Evolutionary conservation across 164 flowering plant genomes (phyloP), one percentile per base, ranked within the genome.

Genomic region (Saururus chinensis): DNA sequence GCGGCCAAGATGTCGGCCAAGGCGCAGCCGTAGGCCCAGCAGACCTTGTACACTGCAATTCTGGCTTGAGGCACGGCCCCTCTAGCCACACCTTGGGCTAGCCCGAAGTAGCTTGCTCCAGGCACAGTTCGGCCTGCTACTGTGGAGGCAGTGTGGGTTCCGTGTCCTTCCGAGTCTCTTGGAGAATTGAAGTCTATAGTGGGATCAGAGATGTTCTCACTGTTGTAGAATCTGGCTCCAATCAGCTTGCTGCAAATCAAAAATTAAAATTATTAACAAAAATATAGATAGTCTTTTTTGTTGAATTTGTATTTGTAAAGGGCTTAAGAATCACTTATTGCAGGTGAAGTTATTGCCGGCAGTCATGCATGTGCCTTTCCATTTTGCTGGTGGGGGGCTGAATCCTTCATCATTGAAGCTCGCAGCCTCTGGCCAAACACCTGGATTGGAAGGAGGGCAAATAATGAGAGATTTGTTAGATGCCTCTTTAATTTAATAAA

Each of bases 321-420:
- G 37, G 37, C 2, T 30, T 30, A 30, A 6, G 37, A 30, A 30
- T 64, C 78, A 86, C 89, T 84, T 86, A 80, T 84, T 86, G 76
- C 96, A 81, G 12, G 85, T 78, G 80, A 85, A 8, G 61, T 22
- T 57, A 59, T 62, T 25, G 58, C 16, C 37, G 2, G 2, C 37
- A 30, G 60, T 45, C 54, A 70, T 65, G 65, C 89, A 82, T 7
- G 56, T 51, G 51, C 89, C 96, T 57, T 75, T 88, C 96, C 92
- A 86, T 74, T 79, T 84, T 9, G 56, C 25, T 2, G 96, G 96
- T 10, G 92, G 85, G 13, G 88, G 82, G 20, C 85, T 83, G 25
- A 80, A 73, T 51, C 79, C 84, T 54, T 56, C 51, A 26, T 79
- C 85, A 21, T 45, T 73, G 68, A 86, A 84, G 65, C 87, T 82